phyloP scores from a whole-genome alignment of 768 basidiomycete species.

The Suillus bovinus region DNA sequence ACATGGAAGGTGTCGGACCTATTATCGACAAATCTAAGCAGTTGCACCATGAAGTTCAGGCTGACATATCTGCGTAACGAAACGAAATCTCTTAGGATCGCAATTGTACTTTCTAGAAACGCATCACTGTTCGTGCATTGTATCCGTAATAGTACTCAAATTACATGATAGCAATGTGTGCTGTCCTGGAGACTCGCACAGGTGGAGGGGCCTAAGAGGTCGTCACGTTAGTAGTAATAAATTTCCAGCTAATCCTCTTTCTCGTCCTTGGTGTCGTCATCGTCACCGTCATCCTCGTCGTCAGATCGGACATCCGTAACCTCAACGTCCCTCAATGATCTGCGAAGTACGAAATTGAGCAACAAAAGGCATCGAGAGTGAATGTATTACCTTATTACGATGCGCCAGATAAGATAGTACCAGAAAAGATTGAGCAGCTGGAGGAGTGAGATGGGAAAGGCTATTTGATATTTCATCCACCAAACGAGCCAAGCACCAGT shows the following conservation, averaged over 20 bases:
- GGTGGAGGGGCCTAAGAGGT: not conserved
- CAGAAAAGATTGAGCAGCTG: conserved; percentile 91
- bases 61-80: conserved; percentile 12
- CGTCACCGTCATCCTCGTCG: conserved; percentile 57
- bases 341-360: conserved; percentile 29
- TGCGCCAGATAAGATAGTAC: conserved; percentile 84
- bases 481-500: conserved; percentile 67
- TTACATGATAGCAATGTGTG: conserved; percentile 10
- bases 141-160: not conserved
- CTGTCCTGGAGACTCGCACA: conserved; percentile 1
- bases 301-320: conserved; percentile 80
- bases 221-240: not conserved
- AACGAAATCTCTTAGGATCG: not conserved
- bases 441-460: conserved; percentile 69
- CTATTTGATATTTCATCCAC: conserved; percentile 87
- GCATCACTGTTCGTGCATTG: conserved; percentile 7
- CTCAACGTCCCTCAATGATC: conserved; percentile 49
- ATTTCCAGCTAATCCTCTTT: conserved; percentile 32
- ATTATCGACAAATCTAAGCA: conserved; percentile 17
- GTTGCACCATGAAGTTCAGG: conserved; percentile 7
- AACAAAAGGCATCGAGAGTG: not conserved
- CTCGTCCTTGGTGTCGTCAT: conserved; percentile 26
- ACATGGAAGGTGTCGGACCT: conserved; percentile 42
- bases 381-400: conserved; percentile 65
- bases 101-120: not conserved